These are phyloP conservation scores for Fusarium continuum DNA, from an alignment of 2,329 filamentous ascomycete genomes.

Conservation along the genomic window DNA sequence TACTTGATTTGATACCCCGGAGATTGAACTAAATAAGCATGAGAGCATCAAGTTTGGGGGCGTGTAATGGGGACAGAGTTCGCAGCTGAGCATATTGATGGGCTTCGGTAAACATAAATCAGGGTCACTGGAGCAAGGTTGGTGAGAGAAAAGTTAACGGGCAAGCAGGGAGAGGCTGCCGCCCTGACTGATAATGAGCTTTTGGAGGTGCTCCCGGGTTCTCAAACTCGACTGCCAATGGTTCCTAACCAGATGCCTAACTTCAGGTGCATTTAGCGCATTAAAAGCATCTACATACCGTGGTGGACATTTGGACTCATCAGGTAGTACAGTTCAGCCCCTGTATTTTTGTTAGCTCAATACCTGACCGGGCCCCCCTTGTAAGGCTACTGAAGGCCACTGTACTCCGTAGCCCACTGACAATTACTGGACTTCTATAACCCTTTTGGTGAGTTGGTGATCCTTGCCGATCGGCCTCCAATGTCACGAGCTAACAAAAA, in stretches of 20 bases:
- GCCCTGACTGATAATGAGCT: not conserved
- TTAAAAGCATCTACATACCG: not conserved
- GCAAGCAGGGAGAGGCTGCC: not conserved
- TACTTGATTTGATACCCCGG: conserved; percentile 22
- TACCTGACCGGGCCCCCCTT: no score
- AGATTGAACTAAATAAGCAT: not conserved
- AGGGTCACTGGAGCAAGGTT: not conserved
- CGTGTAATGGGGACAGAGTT: conserved; percentile 15
- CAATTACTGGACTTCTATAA: no score
- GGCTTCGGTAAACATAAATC: not conserved
- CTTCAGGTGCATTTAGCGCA: not conserved
- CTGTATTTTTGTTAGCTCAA: no score
- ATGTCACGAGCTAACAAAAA: no score
- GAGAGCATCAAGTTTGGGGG: not conserved
- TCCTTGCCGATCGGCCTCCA: no score
- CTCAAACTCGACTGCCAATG: not conserved
- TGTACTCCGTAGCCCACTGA: no score
- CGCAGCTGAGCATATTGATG: conserved; percentile 10
- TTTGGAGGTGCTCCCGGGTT: conserved; percentile 1
- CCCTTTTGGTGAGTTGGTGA: no score
- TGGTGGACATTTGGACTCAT: not conserved
- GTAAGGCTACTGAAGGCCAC: no score
- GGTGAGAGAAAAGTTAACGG: not conserved
- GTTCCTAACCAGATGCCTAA: not conserved
- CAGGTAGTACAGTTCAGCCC: not conserved